Evolutionary conservation across 1,139 yeast species (phyloP).

Genomic region (Suzukiozyma palmioleophila): DNA sequence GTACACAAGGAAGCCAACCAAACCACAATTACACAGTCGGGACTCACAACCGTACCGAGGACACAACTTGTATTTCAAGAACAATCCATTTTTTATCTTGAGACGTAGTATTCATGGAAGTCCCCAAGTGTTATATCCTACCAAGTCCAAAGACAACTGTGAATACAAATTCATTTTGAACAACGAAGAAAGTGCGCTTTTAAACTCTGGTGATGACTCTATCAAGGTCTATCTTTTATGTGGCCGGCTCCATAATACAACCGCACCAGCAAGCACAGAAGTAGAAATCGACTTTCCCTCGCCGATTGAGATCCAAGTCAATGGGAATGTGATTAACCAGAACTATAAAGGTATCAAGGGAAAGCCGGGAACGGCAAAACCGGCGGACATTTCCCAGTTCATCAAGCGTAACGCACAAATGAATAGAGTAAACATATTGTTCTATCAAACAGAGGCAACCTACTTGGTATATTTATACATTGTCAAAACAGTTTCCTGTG

Average conservation of each 20-base stretch:
- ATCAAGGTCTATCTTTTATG: constrained; percentile 42
- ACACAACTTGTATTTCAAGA: constrained; percentile 43
- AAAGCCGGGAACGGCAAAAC: constrained; percentile 59
- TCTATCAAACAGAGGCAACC: constrained; percentile 47
- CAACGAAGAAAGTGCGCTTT: constrained; percentile 26
- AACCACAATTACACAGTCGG: constrained; percentile 4
- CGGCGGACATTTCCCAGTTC: constrained; percentile 56
- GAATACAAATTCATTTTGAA: constrained; percentile 34
- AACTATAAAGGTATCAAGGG: constrained; percentile 59
- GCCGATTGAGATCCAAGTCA: constrained; percentile 53
- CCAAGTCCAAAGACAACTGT: constrained; percentile 37
- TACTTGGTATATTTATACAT: constrained; percentile 49
- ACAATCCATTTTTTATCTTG: constrained; percentile 49
- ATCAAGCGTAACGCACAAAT: constrained; percentile 22
- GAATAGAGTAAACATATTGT: constrained; percentile 47
- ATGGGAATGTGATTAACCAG: constrained; percentile 41
- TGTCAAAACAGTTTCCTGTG: constrained; percentile 44
- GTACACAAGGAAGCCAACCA: constrained; percentile 3
- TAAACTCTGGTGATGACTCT: constrained; percentile 16
- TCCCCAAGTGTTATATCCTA: constrained; percentile 27
- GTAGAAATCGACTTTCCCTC: constrained; percentile 52
- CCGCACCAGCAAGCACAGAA: constrained; percentile 24
- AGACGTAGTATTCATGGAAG: constrained; percentile 41
- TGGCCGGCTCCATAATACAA: constrained; percentile 31
- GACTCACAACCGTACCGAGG: constrained; percentile 19